Base-by-base conservation (phyloP, 2,329 filamentous ascomycete species). In the Lecanicillium sp. region DNA sequence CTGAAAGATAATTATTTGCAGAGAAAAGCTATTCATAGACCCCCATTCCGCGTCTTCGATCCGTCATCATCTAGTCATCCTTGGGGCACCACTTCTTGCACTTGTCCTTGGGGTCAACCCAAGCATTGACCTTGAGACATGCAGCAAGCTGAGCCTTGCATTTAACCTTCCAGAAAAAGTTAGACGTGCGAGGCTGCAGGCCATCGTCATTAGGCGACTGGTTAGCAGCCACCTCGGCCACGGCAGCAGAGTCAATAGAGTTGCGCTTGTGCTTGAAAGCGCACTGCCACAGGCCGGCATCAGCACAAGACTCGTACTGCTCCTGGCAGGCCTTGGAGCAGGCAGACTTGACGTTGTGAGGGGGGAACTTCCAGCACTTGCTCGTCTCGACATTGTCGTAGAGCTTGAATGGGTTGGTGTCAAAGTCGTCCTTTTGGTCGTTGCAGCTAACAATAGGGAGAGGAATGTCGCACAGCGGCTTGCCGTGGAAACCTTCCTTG, bases 111-210 rank as follows among this genome's bases (percentile, higher is more conserved):
- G 33, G 35, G 15, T 36, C 22, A 8, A 41, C 16, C 4, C 5
- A 18, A 15, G 20, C 16, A 29, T 41, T 41, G 29, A 34, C 39
- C 15, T 18, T n/a, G 14, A 29, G 13, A 33, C 39, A 41, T 16
- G 39, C 39, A 22, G 39, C 39, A 18, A 33, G 36, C 34, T 41
- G 39, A 29, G 35, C 36, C 39, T 41, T 41, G 39, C 39, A 41
- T 9, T 36, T 33, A 9, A 41, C 15, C 17, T 37, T 25, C 39
- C 36, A 36, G 33, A 41, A 17, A 11, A 36, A 29, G 14, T 34
- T 29, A 3, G 37, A 31, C 12, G 39, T 41, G n/a, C 39, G 39
- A 33, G 35, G 39, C 9, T 20, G 19, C 19, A 29, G 35, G 33
- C 17, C 27, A 9, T 19, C 11, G 4, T 29, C 29, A 2, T 27